phyloP scores from a whole-genome alignment of 164 flowering plant species.

The Piper betle region DNA sequence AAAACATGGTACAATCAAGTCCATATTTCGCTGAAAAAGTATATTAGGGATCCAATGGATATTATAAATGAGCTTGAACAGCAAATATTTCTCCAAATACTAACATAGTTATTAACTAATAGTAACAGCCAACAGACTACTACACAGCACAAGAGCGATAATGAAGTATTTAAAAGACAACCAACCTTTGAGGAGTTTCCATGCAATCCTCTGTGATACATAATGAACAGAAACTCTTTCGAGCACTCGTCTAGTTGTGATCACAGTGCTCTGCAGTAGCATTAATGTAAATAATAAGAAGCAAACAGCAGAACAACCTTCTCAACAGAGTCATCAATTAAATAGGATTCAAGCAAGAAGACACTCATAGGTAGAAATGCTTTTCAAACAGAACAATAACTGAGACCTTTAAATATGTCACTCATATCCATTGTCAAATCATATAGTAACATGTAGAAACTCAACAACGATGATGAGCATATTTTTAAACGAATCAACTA shows the following conservation, averaged over 20 bases:
- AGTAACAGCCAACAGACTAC: neutral
- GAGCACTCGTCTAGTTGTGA: constrained; percentile 71
- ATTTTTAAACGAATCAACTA: too few relatives aligned
- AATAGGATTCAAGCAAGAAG: neutral
- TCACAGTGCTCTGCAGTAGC: constrained; percentile 57
- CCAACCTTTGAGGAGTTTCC: constrained; percentile 95
- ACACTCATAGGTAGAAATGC: too few relatives aligned
- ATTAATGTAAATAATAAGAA: constrained; percentile 2
- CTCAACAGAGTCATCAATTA: neutral
- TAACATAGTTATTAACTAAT: neutral
- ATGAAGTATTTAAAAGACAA: neutral
- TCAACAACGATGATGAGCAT: too few relatives aligned
- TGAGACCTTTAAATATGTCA: neutral
- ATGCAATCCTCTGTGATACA: constrained; percentile 73
- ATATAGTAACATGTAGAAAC: neutral
- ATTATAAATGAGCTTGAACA: too few relatives aligned
- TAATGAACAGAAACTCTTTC: constrained; percentile 79
- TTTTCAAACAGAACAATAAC: too few relatives aligned
- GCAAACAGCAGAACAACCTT: neutral
- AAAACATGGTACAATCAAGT: too few relatives aligned
- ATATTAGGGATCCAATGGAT: too few relatives aligned
- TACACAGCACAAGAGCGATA: neutral
- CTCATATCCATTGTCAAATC: neutral
- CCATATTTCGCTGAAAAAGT: too few relatives aligned
- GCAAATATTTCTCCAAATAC: too few relatives aligned